A percentile compares a stretch with the other conserved stretches of the same genome.
Conservation (phyloP, 345 rosid species). For the Salix purpurea region DNA sequence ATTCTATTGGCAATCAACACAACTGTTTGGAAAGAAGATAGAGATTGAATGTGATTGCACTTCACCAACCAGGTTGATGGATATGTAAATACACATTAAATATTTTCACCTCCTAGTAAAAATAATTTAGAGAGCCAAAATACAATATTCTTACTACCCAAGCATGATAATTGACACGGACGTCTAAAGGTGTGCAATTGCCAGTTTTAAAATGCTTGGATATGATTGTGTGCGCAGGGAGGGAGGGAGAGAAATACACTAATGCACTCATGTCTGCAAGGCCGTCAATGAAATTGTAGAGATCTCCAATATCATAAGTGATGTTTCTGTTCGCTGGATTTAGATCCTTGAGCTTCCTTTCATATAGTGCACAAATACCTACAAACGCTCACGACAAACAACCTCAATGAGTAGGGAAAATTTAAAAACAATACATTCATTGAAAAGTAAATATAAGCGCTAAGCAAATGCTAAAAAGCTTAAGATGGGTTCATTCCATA, state of each 20-base stretch:
- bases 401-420: neutral
- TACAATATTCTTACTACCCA: neutral
- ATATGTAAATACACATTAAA: neutral
- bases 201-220: neutral
- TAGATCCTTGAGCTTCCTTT: slow-evolving; percentile 76
- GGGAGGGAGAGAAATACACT: slow-evolving; percentile 48
- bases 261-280: slow-evolving; percentile 85
- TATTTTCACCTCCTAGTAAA: neutral
- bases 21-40: neutral
- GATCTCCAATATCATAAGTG: slow-evolving; percentile 73
- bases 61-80: neutral
- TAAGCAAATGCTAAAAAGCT: neutral
- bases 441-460: neutral
- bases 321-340: slow-evolving; percentile 70
- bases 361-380: slow-evolving; percentile 82
- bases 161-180: neutral
- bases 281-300: slow-evolving; percentile 82
- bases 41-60: neutral
- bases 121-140: neutral
- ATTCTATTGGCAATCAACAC: neutral
- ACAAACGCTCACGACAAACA: slow-evolving; percentile 2
- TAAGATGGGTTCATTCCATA: neutral
- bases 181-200: neutral
- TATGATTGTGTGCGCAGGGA: slow-evolving; percentile 4
- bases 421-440: neutral